Base-by-base conservation (phyloP, 352 stramenopile species). In the Pythium sp. region DNA sequence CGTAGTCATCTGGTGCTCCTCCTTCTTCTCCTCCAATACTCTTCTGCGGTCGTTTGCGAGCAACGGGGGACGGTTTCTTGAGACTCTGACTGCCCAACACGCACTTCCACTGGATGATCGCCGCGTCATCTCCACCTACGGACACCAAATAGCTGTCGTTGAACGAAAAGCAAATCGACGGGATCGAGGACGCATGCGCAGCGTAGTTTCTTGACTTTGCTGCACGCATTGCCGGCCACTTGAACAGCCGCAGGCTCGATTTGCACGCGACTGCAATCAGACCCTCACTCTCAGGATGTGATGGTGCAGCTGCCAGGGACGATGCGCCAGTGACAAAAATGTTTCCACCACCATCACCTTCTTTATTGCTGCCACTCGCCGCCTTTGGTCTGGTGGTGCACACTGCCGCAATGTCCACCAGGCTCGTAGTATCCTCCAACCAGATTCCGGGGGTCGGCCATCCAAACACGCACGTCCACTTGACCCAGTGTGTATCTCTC, bases 401-500 rank as follows among this genome's bases (percentile, higher is more conserved):
- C 1, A 90, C 68, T 24, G 72, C 73, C 6, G 74, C 64, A 61
- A 92, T 87, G 56, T 91, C 81, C 8, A 75, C 70, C 43, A 88
- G 64, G 43, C 77, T 86, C 1, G 82, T 80, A 26, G 70, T 71
- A 14, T 89, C 78, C 12, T 85, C 76, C 5, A 66, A 69, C 84
- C 84, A 92, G 47, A 91, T 86, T 3, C 84, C 84, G 15, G 81
- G 69, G 0, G 78, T 88, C 20, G 82, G 64, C 84, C 84, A 92
- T 14, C 84, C 82, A 68, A 90, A 92, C 15, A 86, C 80, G 36
- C 79, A 89, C 5, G 79, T 89, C 84, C 82, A 92, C 49, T 83
- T 84, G 47, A 71, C 68, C 84, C 84, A 92, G 46, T 77, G 65
- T 18, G 75, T 77, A 41, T 92, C 84, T 3, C 84, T 74, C 49